phyloP scores from a whole-genome alignment of 345 rosid species.

The Microthlaspi erraticum region DNA sequence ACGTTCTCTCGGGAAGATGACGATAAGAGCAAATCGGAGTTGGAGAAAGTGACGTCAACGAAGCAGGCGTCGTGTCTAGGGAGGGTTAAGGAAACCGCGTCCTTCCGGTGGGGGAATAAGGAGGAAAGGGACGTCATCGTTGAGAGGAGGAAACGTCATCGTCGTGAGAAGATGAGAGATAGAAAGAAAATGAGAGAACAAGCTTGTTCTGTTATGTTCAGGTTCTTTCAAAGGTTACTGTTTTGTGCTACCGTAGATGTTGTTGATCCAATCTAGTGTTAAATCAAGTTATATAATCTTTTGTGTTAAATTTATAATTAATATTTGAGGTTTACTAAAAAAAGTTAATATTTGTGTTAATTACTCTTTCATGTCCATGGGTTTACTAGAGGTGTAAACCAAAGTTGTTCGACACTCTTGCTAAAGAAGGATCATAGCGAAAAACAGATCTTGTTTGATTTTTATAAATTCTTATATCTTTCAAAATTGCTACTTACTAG shows the following conservation, averaged over 20 bases:
- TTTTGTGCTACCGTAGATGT: conserved; percentile 57
- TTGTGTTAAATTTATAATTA: conserved; percentile 9
- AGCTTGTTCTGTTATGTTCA: conserved; percentile 55
- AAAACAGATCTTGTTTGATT: background rate
- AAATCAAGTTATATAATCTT: conserved; percentile 12
- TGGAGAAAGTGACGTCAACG: conserved; percentile 13
- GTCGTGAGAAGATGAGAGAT: conserved; percentile 51
- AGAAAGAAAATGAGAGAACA: conserved; percentile 55
- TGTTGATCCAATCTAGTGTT: conserved; percentile 43
- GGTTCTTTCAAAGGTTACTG: conserved; percentile 52
- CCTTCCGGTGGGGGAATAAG: conserved; percentile 32
- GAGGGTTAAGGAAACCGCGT: conserved; percentile 42
- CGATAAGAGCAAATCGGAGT: conserved; percentile 25
- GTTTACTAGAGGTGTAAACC: conserved; percentile 27
- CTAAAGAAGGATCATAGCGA: background rate
- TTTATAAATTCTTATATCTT: background rate
- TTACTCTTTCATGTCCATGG: no score
- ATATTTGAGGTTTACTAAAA: conserved; percentile 3
- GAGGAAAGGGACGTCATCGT: conserved; percentile 35
- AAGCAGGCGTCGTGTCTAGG: conserved; percentile 50
- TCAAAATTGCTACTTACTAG: background rate
- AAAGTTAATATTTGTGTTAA: no score
- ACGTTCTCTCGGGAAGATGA: conserved; percentile 65
- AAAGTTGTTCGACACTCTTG: conserved; percentile 30
- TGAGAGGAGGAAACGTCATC: conserved; percentile 46